Evolutionary conservation across 108 stramenopile genomes (phyloP).

Genomic region (Pseudonitzschia multiseries): DNA sequence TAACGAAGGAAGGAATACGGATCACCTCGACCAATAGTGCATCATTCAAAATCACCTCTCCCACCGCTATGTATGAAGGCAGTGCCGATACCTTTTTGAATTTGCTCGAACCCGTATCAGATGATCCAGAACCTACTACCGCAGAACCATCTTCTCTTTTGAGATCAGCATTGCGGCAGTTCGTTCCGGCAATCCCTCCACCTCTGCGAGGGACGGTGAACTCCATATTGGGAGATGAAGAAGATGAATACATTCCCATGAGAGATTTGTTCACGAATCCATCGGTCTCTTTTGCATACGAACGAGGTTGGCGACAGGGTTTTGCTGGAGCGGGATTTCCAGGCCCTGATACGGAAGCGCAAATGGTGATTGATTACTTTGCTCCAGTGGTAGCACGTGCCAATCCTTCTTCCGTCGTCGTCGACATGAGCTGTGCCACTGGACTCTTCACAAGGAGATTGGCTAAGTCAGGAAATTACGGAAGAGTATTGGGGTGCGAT

Average conservation of each 20-base stretch:
- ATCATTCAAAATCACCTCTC: conserved; percentile 38
- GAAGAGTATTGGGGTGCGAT: conserved; percentile 90
- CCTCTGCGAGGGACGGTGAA: conserved; percentile 59
- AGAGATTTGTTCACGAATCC: conserved; percentile 90
- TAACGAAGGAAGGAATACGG: conserved; percentile 66
- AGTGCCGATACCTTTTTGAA: conserved; percentile 66
- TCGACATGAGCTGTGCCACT: conserved; percentile 95
- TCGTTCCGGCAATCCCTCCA: conserved; percentile 61
- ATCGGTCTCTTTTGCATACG: conserved; percentile 87
- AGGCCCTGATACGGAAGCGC: conserved; percentile 85
- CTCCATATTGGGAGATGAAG: conserved; percentile 20
- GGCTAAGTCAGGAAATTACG: conserved; percentile 62
- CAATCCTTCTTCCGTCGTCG: conserved; percentile 50
- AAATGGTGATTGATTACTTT: conserved; percentile 81
- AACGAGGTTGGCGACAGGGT: conserved; percentile 92
- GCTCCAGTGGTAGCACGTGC: conserved; percentile 48
- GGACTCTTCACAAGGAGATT: conserved; percentile 91
- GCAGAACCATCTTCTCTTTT: conserved; percentile 18
- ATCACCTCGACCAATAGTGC: conserved; percentile 26
- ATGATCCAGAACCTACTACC: conserved; percentile 15
- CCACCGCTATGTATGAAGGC: conserved; percentile 46
- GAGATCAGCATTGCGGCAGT: conserved; percentile 15
- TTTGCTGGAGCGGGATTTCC: conserved; percentile 92
- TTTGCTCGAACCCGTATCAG: conserved; percentile 54
- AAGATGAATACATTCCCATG: conserved; percentile 33